These are phyloP conservation scores for Aspergillus latus DNA, from an alignment of 2,329 filamentous ascomycete species.

Conservation along the genomic window DNA sequence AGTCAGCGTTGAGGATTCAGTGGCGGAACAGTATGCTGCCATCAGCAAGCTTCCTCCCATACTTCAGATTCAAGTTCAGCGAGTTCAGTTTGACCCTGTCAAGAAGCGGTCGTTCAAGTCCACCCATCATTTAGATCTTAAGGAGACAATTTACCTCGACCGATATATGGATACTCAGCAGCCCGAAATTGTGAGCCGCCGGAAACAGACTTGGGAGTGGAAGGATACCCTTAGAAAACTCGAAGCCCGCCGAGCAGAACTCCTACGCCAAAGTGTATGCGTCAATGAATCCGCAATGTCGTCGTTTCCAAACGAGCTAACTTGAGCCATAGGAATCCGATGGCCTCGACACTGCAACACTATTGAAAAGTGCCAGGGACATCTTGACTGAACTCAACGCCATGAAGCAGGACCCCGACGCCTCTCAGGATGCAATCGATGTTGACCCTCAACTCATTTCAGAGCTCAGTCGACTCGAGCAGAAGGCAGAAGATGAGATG, in stretches of 20 bases:
- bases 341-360: constrained; percentile 30
- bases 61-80: constrained; percentile 84
- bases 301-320: constrained; percentile 5
- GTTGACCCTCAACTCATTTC: constrained; percentile 44
- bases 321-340: constrained; percentile 20
- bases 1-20: constrained; percentile 63
- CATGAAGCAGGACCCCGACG: constrained; percentile 35
- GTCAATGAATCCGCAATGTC: not conserved
- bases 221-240: constrained; percentile 63
- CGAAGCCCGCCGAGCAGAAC: constrained; percentile 47
- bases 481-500: constrained; percentile 49
- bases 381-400: constrained; percentile 46
- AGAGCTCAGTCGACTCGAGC: constrained; percentile 48
- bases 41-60: constrained; percentile 79
- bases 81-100: constrained; percentile 69
- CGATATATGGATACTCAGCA: constrained; percentile 71
- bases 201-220: constrained; percentile 72
- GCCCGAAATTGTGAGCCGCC: constrained; percentile 61
- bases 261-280: constrained; percentile 40
- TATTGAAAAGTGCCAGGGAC: constrained; percentile 39
- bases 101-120: constrained; percentile 67
- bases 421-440: constrained; percentile 42
- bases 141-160: constrained; percentile 80
- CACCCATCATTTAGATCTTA: constrained; percentile 73
- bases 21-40: constrained; percentile 65